phyloP scores from a whole-genome alignment of 352 stramenopile species.

The Pythium rhizo-oryzae region DNA sequence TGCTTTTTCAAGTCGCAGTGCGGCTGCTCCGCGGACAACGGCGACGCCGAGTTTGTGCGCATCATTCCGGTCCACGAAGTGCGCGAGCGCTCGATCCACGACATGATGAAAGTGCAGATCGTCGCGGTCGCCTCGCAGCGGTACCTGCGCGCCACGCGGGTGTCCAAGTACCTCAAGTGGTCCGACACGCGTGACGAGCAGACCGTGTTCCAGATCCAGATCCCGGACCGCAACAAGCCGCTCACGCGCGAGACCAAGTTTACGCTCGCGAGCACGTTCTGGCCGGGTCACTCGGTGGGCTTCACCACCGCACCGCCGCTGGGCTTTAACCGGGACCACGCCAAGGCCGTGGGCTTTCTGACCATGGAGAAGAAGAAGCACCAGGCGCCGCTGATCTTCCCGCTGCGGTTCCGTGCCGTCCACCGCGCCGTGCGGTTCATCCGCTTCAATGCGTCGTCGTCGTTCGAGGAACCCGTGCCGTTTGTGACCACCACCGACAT shows the following conservation, averaged over 20 bases:
- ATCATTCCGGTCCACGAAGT: slow-evolving; percentile 34
- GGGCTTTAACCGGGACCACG: slow-evolving; percentile 20
- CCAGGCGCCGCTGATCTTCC: slow-evolving; percentile 34
- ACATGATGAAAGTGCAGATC: slow-evolving; percentile 38
- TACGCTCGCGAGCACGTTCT: slow-evolving; percentile 31
- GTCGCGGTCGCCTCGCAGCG: slow-evolving; percentile 29
- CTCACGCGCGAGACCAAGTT: slow-evolving; percentile 34
- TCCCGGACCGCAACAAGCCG: slow-evolving; percentile 29
- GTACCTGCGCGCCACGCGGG: slow-evolving; percentile 34
- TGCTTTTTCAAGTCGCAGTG: slow-evolving; percentile 35
- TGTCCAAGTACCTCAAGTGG: slow-evolving; percentile 41
- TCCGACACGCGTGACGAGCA: slow-evolving; percentile 35
- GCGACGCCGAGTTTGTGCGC: slow-evolving; percentile 31
- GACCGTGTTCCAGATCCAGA: slow-evolving; percentile 39
- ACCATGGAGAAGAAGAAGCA: slow-evolving; percentile 45
- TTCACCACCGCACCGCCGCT: slow-evolving; percentile 32
- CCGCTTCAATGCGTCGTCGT: slow-evolving; percentile 5
- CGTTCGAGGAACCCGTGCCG: slow-evolving; percentile 29
- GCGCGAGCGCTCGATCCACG: slow-evolving; percentile 31
- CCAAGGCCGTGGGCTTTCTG: slow-evolving; percentile 36
- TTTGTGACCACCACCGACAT: slow-evolving; percentile 31
- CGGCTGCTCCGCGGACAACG: slow-evolving; percentile 24
- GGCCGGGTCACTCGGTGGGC: slow-evolving; percentile 32
- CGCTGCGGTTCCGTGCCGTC: slow-evolving; percentile 33
- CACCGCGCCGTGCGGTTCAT: slow-evolving; percentile 27